phyloP scores from a whole-genome alignment of 352 stramenopile species.

The Phytophthora sojae region DNA sequence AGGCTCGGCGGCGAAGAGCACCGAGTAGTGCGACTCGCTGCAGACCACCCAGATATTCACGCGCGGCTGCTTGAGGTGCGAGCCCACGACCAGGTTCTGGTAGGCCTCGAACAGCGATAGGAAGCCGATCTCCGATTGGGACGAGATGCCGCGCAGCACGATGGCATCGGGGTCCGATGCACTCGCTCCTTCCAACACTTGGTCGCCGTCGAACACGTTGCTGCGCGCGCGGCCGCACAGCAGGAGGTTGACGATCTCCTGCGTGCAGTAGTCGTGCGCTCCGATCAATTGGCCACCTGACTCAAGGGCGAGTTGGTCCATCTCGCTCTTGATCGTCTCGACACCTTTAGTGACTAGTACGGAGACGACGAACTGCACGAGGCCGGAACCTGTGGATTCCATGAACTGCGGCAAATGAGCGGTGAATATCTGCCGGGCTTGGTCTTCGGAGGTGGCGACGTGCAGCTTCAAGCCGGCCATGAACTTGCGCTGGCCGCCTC shows the following conservation, averaged over 20 bases:
- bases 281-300: constrained; percentile 77
- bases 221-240: constrained; percentile 91
- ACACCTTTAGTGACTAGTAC: constrained; percentile 73
- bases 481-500: constrained; percentile 42
- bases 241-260: constrained; percentile 98
- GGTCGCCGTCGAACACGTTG: constrained; percentile 95
- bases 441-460: constrained; percentile 40
- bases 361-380: constrained; percentile 78
- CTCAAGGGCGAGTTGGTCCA: constrained; percentile 80
- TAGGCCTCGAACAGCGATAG: constrained; percentile 94
- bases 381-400: constrained; percentile 61
- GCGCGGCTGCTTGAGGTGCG: constrained; percentile 74
- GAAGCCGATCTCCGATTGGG: constrained; percentile 77
- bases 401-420: constrained; percentile 58
- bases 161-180: constrained; percentile 68
- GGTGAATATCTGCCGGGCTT: constrained; percentile 46
- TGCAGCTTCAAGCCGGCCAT: constrained; percentile 51
- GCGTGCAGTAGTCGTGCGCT: constrained; percentile 89
- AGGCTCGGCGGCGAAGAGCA: constrained; percentile 72
- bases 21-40: constrained; percentile 94
- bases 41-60: constrained; percentile 92
- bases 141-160: constrained; percentile 75
- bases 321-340: constrained; percentile 72
- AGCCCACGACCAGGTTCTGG: constrained; percentile 88
- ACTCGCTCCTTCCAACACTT: constrained; percentile 68